A percentile compares a stretch with the other conserved stretches of the same genome.
These are phyloP conservation scores for Terana coerulea DNA, from an alignment of 768 basidiomycete species.

Conservation along the genomic window DNA sequence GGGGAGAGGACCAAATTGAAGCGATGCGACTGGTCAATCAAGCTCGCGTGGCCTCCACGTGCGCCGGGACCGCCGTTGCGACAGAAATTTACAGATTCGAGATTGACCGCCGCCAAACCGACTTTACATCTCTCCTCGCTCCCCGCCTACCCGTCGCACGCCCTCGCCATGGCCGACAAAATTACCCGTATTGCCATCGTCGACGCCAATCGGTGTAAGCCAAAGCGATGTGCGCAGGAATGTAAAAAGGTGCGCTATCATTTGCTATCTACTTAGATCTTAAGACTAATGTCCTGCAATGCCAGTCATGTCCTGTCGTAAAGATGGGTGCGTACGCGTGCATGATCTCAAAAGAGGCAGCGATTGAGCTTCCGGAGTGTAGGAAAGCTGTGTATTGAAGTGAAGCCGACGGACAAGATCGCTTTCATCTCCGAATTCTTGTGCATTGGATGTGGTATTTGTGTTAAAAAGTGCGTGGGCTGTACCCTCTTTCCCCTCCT, in stretches of 20 bases:
- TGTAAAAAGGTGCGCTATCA: slow-evolving; percentile 79
- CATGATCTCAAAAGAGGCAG: background rate
- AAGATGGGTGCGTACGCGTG: slow-evolving; percentile 74
- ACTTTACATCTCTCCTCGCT: background rate
- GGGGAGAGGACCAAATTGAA: too few relatives aligned
- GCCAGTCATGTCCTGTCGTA: slow-evolving; percentile 89
- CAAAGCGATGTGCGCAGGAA: slow-evolving; percentile 95
- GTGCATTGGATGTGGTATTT: slow-evolving; percentile 99
- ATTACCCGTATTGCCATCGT: slow-evolving; percentile 98
- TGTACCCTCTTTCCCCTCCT: background rate
- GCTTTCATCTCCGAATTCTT: slow-evolving; percentile 98
- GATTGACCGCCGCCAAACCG: background rate
- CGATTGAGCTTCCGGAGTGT: background rate
- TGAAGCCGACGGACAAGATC: slow-evolving; percentile 94
- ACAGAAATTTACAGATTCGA: slow-evolving; percentile 3
- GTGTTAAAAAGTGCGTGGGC: slow-evolving; percentile 88
- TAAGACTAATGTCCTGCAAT: too few relatives aligned
- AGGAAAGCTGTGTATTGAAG: slow-evolving; percentile 99
- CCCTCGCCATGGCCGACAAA: slow-evolving; percentile 73
- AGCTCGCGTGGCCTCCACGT: slow-evolving; percentile 1
- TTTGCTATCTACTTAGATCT: too few relatives aligned
- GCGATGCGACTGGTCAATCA: background rate
- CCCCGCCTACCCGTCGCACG: slow-evolving; percentile 2
- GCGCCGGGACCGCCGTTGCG: background rate
- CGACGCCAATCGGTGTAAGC: slow-evolving; percentile 89